Conservation (phyloP, 2,329 filamentous ascomycete genomes). For the Epichloe gansuensis region DNA sequence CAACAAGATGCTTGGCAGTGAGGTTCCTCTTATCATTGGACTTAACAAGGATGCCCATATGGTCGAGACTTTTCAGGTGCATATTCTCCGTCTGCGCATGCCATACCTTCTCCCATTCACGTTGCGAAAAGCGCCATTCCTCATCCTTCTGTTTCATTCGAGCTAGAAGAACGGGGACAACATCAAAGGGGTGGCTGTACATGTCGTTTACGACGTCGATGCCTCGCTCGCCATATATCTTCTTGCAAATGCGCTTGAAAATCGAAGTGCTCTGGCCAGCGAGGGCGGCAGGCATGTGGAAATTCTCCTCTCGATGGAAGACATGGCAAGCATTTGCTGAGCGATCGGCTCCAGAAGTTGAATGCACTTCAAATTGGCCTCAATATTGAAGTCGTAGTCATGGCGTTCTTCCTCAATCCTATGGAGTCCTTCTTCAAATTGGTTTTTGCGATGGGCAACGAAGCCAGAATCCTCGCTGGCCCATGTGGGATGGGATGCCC, state of each 20-base stretch:
- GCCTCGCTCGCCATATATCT: slow-evolving; percentile 86
- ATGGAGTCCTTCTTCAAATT: slow-evolving; percentile 86
- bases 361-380: slow-evolving; percentile 87
- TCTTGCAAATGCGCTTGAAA: slow-evolving; percentile 94
- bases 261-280: slow-evolving; percentile 93
- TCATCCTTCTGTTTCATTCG: slow-evolving; percentile 93
- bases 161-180: slow-evolving; percentile 78
- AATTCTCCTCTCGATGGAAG: slow-evolving; percentile 59
- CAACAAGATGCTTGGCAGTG: slow-evolving; percentile 78
- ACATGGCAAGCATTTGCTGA: slow-evolving; percentile 76
- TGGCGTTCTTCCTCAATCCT: slow-evolving; percentile 96
- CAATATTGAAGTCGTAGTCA: slow-evolving; percentile 97
- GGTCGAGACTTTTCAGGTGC: slow-evolving; percentile 92
- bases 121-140: slow-evolving; percentile 92
- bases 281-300: slow-evolving; percentile 70
- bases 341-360: slow-evolving; percentile 91
- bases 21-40: slow-evolving; percentile 83
- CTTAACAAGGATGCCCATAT: slow-evolving; percentile 87
- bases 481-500: slow-evolving; percentile 98
- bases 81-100: slow-evolving; percentile 88
- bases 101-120: slow-evolving; percentile 99
- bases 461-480: slow-evolving; percentile 97
- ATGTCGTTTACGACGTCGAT: slow-evolving; percentile 78
- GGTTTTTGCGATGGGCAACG: slow-evolving; percentile 93
- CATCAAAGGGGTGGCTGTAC: slow-evolving; percentile 70